These are phyloP conservation scores for Penicillium samsonianum DNA, from an alignment of 495 filamentous ascomycete genomes.

Conservation along the genomic window DNA sequence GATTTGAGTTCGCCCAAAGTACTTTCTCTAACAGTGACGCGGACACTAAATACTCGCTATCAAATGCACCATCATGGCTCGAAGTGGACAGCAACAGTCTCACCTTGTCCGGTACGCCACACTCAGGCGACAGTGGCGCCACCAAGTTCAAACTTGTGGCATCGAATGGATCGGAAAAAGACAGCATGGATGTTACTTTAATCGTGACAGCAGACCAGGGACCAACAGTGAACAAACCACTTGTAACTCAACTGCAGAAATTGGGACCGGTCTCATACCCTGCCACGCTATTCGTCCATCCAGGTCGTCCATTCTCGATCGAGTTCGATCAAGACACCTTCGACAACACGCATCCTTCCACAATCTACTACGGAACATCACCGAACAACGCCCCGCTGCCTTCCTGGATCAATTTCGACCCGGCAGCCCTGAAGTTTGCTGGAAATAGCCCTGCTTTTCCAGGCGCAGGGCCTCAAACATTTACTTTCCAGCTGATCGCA, in stretches of 20 bases:
- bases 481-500: slow-evolving; percentile 72
- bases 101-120: slow-evolving; percentile 66
- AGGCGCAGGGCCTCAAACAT: slow-evolving; percentile 66
- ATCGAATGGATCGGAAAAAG: slow-evolving; percentile 59
- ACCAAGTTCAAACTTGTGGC: slow-evolving; percentile 59
- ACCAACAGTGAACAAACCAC: slow-evolving; percentile 47
- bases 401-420: slow-evolving; percentile 81
- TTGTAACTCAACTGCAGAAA: slow-evolving; percentile 49
- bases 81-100: slow-evolving; percentile 61
- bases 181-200: slow-evolving; percentile 58
- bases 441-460: slow-evolving; percentile 72
- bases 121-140: slow-evolving; percentile 54
- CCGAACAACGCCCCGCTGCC: slow-evolving; percentile 79
- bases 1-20: slow-evolving; percentile 65
- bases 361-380: slow-evolving; percentile 75
- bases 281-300: slow-evolving; percentile 46
- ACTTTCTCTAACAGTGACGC: slow-evolving; percentile 61
- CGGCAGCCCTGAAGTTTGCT: slow-evolving; percentile 62
- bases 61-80: slow-evolving; percentile 67
- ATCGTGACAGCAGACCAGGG: slow-evolving; percentile 59
- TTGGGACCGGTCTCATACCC: slow-evolving; percentile 50
- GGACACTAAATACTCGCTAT: slow-evolving; percentile 62
- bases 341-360: slow-evolving; percentile 45
- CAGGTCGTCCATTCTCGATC: slow-evolving; percentile 47
- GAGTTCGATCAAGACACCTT: slow-evolving; percentile 52